Base-by-base conservation (phyloP, 495 filamentous ascomycete genomes). In the Penicillium cataractarum region DNA sequence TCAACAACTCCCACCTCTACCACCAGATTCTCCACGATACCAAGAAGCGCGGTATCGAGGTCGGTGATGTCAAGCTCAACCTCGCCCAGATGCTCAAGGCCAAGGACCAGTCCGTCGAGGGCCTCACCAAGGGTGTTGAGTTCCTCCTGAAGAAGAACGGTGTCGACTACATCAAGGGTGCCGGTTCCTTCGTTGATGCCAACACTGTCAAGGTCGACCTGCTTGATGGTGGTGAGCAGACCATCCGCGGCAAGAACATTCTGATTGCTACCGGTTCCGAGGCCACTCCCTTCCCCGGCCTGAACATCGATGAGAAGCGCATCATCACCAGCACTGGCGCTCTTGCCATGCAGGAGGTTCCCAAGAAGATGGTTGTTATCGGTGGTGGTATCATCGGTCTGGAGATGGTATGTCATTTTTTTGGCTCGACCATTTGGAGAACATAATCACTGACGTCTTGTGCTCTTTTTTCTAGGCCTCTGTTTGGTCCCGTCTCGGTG, bases 1-100 rank as follows among this genome's bases (percentile, higher is more conserved):
- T 99, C 75, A 98, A 99, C 88, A 99, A 98, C 84, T 97, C 96
- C 66, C 92, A 97, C 77, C 87, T 99, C 56, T 98, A 98, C 86
- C 95, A 99, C 84, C 90, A 93, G 81, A 90, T 97, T 71, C 88
- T 94, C 46, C 95, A 99, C 82, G 95, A 99, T 82, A 92, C 90
- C 56, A 97, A 98, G 83, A 89, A 90, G 77, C 93, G 95, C 74
- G 95, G 95, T 75, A 99, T 99, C 77, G 91, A 92, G 65, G 95
- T 99, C 68, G 91, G 90, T 68, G 91, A 96, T 81, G 94, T 98
- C 71, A 95, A 95, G 78, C 90, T 99, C 75, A 97, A 99, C 84
- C 83, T 99, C 32, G 77, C 80, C 69, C 89, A 95, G 74, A 92
- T 99, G 89, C 96, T 99, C 92, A 93, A 96, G 82, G 94, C 95